phyloP scores from a whole-genome alignment of 2,329 filamentous ascomycete genomes.

The Neopestalotiopsis rosae region DNA sequence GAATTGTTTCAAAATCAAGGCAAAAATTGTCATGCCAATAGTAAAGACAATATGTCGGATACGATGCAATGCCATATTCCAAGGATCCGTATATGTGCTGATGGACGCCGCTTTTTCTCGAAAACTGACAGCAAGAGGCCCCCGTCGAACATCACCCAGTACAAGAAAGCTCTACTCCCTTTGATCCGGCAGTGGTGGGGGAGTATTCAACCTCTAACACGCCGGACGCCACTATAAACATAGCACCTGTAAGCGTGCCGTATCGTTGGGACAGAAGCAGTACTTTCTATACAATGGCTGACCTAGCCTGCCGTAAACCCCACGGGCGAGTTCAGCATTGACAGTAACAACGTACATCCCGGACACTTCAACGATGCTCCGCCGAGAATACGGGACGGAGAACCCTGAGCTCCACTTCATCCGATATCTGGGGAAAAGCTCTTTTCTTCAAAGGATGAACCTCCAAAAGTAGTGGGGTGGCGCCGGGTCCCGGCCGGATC shows the following conservation, averaged over 20 bases:
- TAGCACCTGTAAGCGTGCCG: constrained; percentile 1
- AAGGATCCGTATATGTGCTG: background rate
- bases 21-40: no score
- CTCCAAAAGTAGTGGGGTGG: background rate
- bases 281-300: background rate
- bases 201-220: constrained; percentile 12
- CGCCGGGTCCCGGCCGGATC: background rate
- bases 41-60: no score
- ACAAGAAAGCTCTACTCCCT: background rate
- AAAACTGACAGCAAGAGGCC: background rate
- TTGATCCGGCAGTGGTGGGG: background rate
- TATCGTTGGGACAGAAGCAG: background rate
- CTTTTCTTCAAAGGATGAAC: background rate
- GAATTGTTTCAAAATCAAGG: background rate
- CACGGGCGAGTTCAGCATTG: background rate
- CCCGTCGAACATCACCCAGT: background rate
- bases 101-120: background rate
- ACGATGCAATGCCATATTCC: no score
- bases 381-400: background rate
- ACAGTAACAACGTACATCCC: background rate
- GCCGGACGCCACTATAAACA: background rate
- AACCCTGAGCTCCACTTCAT: constrained; percentile 2
- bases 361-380: background rate
- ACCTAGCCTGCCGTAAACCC: background rate
- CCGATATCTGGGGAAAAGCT: constrained; percentile 1